Conservation (phyloP, 2,329 filamentous ascomycete species). For the Hymenoscyphus occultus region DNA sequence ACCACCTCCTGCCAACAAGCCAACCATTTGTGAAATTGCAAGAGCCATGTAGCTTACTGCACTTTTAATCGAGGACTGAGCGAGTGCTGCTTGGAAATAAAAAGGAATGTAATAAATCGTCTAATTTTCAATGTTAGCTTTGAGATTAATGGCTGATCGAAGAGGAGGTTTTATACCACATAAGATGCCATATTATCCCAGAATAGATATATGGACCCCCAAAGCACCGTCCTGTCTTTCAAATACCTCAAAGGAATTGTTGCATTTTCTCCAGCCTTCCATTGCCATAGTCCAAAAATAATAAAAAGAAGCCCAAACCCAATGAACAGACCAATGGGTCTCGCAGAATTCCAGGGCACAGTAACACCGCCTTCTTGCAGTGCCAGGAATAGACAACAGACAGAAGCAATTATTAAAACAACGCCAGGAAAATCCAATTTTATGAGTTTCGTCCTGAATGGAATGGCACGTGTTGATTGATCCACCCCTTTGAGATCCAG, state of each 20-base stretch:
- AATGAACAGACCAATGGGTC: neutral
- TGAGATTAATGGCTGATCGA: too few relatives aligned
- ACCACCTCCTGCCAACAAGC: neutral
- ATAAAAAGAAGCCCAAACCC: conserved; percentile 2
- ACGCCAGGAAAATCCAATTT: neutral
- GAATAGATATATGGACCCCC: neutral
- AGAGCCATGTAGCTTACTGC: neutral
- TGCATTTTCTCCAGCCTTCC: conserved; percentile 3
- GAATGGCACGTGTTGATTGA: neutral
- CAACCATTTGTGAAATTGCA: neutral
- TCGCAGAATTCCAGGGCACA: neutral
- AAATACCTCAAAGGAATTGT: conserved; percentile 1
- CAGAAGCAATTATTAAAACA: neutral
- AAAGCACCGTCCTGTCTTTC: neutral
- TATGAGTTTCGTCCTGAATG: neutral
- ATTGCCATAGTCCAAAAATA: neutral
- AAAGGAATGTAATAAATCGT: conserved; percentile 1
- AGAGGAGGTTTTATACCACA: neutral
- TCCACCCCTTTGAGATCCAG: neutral
- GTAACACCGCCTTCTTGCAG: neutral
- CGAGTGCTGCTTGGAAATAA: conserved; percentile 6
- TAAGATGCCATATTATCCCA: neutral
- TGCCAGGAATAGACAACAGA: conserved; percentile 1
- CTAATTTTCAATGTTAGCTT: neutral
- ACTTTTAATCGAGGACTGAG: neutral